These are phyloP conservation scores for Austropuccinia psidii DNA, from an alignment of 1,284 basidiomycete genomes.

Conservation along the genomic window DNA sequence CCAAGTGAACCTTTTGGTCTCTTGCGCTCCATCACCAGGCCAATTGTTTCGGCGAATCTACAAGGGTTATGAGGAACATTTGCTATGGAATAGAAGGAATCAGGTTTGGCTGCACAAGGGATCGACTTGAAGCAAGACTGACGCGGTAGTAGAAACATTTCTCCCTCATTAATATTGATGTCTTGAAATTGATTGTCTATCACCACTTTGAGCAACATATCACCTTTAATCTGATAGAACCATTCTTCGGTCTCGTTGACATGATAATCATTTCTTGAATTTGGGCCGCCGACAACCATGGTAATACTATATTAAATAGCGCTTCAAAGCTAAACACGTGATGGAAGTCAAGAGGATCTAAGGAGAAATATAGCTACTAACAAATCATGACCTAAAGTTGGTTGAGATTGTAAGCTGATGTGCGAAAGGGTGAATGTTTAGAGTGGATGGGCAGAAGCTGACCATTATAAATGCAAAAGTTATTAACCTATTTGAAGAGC, in stretches of 20 bases:
- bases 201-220: conserved; percentile 78
- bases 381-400: conserved; percentile 5
- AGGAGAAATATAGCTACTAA: neutral
- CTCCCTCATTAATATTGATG: conserved; percentile 81
- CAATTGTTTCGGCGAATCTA: conserved; percentile 79
- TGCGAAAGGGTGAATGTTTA: neutral
- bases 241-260: conserved; percentile 94
- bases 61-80: conserved; percentile 95
- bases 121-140: conserved; percentile 43
- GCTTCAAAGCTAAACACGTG: neutral
- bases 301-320: conserved; percentile 52
- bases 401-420: neutral
- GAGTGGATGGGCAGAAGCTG: conserved; percentile 42
- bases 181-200: conserved; percentile 80
- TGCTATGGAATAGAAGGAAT: conserved; percentile 49
- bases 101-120: no score
- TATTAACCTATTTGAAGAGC: conserved; percentile 55
- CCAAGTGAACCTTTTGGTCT: conserved; percentile 55
- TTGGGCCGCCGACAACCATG: conserved; percentile 89
- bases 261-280: conserved; percentile 84
- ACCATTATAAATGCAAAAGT: conserved; percentile 68
- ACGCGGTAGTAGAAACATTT: conserved; percentile 93
- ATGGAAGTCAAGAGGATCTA: neutral
- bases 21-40: conserved; percentile 87
- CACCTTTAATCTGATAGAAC: conserved; percentile 87